phyloP scores from a whole-genome alignment of 2,329 filamentous ascomycete species.

The Lithohypha guttulata region DNA sequence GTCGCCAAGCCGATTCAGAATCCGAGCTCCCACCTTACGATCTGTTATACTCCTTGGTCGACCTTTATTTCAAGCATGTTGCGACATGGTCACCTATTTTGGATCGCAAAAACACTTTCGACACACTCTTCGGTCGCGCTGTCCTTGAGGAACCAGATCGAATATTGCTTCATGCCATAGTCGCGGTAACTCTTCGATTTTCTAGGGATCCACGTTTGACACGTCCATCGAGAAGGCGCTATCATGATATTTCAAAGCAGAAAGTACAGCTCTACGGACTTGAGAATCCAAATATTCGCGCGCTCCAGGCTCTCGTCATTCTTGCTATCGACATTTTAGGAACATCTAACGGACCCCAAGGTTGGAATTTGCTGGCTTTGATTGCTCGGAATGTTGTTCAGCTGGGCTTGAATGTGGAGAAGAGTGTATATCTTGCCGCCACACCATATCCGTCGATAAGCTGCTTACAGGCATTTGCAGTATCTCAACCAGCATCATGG shows the following conservation, averaged over 20 bases:
- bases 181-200: slow-evolving; percentile 76
- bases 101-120: slow-evolving; percentile 71
- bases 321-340: slow-evolving; percentile 76
- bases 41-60: slow-evolving; percentile 59
- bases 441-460: slow-evolving; percentile 79
- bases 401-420: slow-evolving; percentile 72
- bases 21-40: slow-evolving; percentile 57
- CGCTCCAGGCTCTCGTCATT: slow-evolving; percentile 77
- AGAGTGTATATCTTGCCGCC: slow-evolving; percentile 65
- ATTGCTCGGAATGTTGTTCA: slow-evolving; percentile 85
- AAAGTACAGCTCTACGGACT: slow-evolving; percentile 78
- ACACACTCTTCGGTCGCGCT: slow-evolving; percentile 67
- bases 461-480: slow-evolving; percentile 71
- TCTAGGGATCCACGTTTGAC: slow-evolving; percentile 67
- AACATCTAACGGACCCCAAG: slow-evolving; percentile 77
- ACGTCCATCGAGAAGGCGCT: slow-evolving; percentile 59
- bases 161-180: slow-evolving; percentile 76
- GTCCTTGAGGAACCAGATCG: slow-evolving; percentile 59
- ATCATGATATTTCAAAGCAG: slow-evolving; percentile 72
- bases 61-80: slow-evolving; percentile 69
- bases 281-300: slow-evolving; percentile 80
- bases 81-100: slow-evolving; percentile 83
- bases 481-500: slow-evolving; percentile 73
- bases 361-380: slow-evolving; percentile 82
- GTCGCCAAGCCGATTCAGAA: slow-evolving; percentile 1